Percentiles rank a stretch among this genome's conserved stretches.
phyloP scores from a whole-genome alignment of 2,329 filamentous ascomycete species.

The Monosporascus sp. region DNA sequence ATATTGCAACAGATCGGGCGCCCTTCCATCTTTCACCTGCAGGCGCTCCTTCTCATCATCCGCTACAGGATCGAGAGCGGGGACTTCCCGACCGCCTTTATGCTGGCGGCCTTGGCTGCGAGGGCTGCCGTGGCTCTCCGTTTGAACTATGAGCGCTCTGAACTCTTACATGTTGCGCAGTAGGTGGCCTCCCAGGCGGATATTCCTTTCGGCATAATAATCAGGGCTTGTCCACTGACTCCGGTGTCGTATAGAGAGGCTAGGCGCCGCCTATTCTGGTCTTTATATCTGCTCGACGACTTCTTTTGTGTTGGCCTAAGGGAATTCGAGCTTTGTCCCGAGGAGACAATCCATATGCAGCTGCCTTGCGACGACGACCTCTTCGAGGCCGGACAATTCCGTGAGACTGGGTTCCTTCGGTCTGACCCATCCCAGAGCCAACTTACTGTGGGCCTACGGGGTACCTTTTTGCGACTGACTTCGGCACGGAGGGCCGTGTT shows the following conservation, averaged over 20 bases:
- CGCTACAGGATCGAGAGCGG: conserved; percentile 29
- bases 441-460: conserved; percentile 16
- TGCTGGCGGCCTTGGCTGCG: conserved; percentile 30
- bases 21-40: conserved; percentile 28
- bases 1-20: conserved; percentile 27
- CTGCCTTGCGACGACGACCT: conserved; percentile 30
- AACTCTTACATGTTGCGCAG: conserved; percentile 28
- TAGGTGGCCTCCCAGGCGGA: background rate
- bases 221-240: background rate
- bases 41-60: conserved; percentile 27
- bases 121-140: conserved; percentile 33
- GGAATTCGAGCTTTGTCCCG: conserved; percentile 36
- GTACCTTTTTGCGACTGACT: conserved; percentile 19
- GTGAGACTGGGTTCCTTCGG: conserved; percentile 17
- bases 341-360: conserved; percentile 34
- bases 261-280: conserved; percentile 35
- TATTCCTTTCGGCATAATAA: background rate
- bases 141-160: conserved; percentile 34
- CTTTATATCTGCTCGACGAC: conserved; percentile 34
- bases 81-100: conserved; percentile 29
- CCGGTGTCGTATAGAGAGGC: conserved; percentile 19
- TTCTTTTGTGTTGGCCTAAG: conserved; percentile 36
- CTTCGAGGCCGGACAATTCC: conserved; percentile 23
- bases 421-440: conserved; percentile 11
- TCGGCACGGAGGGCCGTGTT: conserved; percentile 23